Evolutionary conservation across 805 yeast genomes (phyloP), one percentile per base, ranked within the genome.

Genomic region (Crinitomyces ghanaensis): DNA sequence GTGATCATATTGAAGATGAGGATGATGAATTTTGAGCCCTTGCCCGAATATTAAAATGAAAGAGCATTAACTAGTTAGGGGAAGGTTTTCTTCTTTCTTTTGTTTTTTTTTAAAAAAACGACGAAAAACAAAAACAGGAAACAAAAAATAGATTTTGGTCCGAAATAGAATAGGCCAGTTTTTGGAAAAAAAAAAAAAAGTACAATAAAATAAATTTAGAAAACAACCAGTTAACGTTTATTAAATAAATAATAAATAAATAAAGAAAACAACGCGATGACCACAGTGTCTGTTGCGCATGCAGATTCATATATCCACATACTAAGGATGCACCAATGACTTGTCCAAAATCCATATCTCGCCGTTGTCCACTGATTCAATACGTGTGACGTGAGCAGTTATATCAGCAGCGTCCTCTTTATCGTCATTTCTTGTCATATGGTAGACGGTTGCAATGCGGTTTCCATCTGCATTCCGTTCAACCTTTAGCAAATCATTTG

Each of bases 291-390:
- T 4, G 11, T 16, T 3, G 19, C 22, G 15, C 17, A 3, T 13
- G 30, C 17, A 11, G 11, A 18, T 14, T 19, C 13, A 24, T 22
- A 9, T n/a, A 16, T 13, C 16, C 14, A 21, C 15, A 28, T 17
- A 14, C 25, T 34, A 35, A 9, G 45, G 42, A 12, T 20, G 7
- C 11, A 38, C 40, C 33, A 48, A 34, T 17, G 40, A 28, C 16
- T 22, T 27, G 28, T 46, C 49, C 20, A 53, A 28, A 12, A 50
- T 38, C 53, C 54, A 53, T 13, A 53, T 46, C 19, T 41, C 50
- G 1, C 58, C 58, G 32, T 53, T 53, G 5, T 48, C 46, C 9
- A 48, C 50, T 11, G 35, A 28, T 25, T 37, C 34, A 9, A 38
- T 30, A 30, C 38, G 33, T 7, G 35, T 19, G 6, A 51, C 51